Percentiles rank a stretch among this genome's conserved stretches.
Conservation (phyloP, 2,329 filamentous ascomycete genomes). For the Fusarium pininemorale region DNA sequence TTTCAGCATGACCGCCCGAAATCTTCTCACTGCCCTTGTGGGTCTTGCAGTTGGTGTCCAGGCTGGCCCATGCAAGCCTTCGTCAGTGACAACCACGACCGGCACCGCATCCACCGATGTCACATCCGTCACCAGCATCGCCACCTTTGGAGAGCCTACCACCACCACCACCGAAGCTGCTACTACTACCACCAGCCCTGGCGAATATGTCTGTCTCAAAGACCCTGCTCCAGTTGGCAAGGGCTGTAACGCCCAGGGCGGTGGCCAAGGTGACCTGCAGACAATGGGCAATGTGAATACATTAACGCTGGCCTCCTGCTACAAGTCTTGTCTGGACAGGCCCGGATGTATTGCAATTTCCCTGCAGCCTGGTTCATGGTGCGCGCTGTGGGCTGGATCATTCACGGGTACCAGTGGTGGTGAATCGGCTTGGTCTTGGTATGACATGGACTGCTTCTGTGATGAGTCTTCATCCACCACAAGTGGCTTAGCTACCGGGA, state of each 20-base stretch:
- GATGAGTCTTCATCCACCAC: background rate
- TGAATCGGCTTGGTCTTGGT: background rate
- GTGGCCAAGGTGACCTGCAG: background rate
- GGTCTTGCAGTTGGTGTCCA: background rate
- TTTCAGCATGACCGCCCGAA: background rate
- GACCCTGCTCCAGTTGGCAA: background rate
- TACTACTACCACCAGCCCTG: background rate
- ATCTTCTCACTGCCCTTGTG: background rate
- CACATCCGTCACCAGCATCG: background rate
- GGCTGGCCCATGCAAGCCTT: background rate
- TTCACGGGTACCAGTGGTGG: background rate
- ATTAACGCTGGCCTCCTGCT: background rate
- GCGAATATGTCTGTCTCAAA: background rate
- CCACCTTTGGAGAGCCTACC: background rate
- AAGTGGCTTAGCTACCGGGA: background rate
- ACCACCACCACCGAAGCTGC: background rate
- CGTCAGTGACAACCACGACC: background rate
- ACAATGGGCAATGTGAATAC: background rate
- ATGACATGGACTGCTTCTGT: background rate
- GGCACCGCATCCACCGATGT: background rate
- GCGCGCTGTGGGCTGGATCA: background rate
- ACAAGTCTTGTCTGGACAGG: background rate
- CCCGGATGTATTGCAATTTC: background rate
- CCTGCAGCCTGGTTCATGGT: background rate
- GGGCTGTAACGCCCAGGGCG: background rate